These are phyloP conservation scores for Arthroderma sp. DNA, from an alignment of 2,329 filamentous ascomycete genomes.

Conservation along the genomic window DNA sequence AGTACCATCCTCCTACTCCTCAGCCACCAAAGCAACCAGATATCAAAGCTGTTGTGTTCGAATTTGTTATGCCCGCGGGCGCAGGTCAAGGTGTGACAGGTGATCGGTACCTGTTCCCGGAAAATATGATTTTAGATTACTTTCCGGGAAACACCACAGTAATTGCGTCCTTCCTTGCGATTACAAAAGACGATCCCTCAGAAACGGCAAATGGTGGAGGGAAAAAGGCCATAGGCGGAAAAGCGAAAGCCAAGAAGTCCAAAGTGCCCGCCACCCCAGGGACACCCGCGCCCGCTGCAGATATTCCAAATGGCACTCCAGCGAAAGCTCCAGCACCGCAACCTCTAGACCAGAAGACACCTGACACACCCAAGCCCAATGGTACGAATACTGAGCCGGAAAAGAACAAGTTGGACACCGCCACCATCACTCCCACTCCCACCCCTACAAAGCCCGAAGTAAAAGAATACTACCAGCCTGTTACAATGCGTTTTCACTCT, in stretches of 20 bases:
- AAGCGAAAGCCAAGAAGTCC: slow-evolving; percentile 26
- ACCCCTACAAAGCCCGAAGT: slow-evolving; percentile 13
- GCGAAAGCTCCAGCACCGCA: slow-evolving; percentile 1
- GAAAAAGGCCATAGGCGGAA: slow-evolving; percentile 18
- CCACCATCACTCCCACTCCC: slow-evolving; percentile 5
- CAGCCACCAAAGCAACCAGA: slow-evolving; percentile 23
- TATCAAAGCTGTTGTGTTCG: slow-evolving; percentile 36
- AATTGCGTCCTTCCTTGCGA: slow-evolving; percentile 35
- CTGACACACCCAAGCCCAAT: slow-evolving; percentile 13
- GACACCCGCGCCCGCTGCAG: slow-evolving; percentile 11
- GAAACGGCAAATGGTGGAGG: slow-evolving; percentile 14
- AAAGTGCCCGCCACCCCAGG: slow-evolving; percentile 12
- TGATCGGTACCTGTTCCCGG: slow-evolving; percentile 37
- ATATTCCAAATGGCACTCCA: slow-evolving; percentile 13
- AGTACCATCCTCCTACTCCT: slow-evolving; percentile 16
- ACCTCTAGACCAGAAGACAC: slow-evolving; percentile 1
- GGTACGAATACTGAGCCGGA: slow-evolving; percentile 10
- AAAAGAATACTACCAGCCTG: slow-evolving; percentile 38
- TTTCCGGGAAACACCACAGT: slow-evolving; percentile 33
- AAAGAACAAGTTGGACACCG: not conserved
- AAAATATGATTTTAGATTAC: slow-evolving; percentile 37
- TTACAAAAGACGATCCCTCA: slow-evolving; percentile 28
- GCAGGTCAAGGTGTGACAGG: slow-evolving; percentile 30
- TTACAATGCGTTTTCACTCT: slow-evolving; percentile 45
- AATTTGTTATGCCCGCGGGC: slow-evolving; percentile 32